Conservation (phyloP, 129 eudicot species). For the Dittrichia graveolens region DNA sequence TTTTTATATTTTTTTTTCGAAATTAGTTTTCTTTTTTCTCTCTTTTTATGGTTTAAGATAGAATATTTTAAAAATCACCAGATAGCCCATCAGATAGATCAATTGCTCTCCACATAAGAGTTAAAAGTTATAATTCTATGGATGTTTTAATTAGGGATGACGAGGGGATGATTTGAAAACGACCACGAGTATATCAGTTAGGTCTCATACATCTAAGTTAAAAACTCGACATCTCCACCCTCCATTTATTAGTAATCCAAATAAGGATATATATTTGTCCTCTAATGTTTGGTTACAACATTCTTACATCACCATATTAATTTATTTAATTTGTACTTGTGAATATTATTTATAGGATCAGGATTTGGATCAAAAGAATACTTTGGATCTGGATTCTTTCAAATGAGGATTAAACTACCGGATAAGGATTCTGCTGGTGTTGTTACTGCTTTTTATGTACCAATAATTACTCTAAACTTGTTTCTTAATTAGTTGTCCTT, state of each 20-base stretch:
- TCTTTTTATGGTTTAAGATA: no score
- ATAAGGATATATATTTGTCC: neutral
- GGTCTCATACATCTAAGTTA: no score
- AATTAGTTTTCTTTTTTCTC: no score
- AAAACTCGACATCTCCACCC: no score
- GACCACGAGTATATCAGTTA: no score
- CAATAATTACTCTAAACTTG: neutral
- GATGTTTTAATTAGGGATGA: no score
- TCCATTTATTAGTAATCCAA: neutral
- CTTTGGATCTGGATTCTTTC: conserved; percentile 73
- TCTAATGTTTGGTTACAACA: no score
- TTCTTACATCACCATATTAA: neutral
- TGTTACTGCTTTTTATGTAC: conserved; percentile 76
- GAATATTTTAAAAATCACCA: no score
- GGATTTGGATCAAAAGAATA: conserved; percentile 71
- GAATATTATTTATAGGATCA: conserved; percentile 41
- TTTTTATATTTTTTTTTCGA: neutral
- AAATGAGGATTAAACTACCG: conserved; percentile 71
- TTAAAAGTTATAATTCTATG: no score
- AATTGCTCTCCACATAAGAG: no score
- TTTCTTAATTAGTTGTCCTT: neutral
- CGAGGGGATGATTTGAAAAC: no score
- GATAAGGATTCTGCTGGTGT: conserved; percentile 65
- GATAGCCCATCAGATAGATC: no score
- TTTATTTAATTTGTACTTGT: neutral